Evolutionary conservation across 2,329 filamentous ascomycete species (phyloP), one percentile per base, ranked within the genome.

Genomic region (Alternaria conjuncta): DNA sequence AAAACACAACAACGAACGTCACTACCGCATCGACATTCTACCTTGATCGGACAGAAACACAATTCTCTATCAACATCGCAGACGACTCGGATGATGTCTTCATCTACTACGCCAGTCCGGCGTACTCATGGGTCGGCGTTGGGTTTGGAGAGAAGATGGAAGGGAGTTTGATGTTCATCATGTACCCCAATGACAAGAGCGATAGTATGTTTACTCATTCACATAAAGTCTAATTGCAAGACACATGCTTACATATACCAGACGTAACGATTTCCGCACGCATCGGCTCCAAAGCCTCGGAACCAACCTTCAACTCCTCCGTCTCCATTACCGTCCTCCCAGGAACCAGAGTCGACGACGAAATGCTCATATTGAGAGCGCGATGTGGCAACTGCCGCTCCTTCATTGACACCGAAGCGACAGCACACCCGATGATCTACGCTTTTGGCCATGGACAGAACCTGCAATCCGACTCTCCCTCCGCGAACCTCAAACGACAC

Each of bases 101-200:
- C 59, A 71, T 80, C 11, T 77, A 77, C 69, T 75, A 78, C 41
- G 65, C 73, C 2, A 72, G 65, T n/a, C 77, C 80, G 8, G 75
- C 75, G 13, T 79, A 80, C 56, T 81, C 81, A 5, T 84, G 83
- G 83, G 78, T 82, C 10, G 82, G 75, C 4, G 76, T 83, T 13
- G 83, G 83, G 3, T 80, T 84, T 62, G 83, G 83, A 5, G 69
- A 67, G 32, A 68, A 72, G 55, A 84, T 84, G 83, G 74, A 73
- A 60, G 75, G 81, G 32, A 77, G 79, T 15, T 69, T 84, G 59
- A 84, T 84, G 77, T 75, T 84, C 43, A 71, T 84, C 46, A 76
- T 83, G 62, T 84, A 84, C 69, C 75, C 80, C 3, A 74, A 75
- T 41, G 69, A 70, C 4, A 63, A 74, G 11, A 76, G 76, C 32